These are phyloP conservation scores for Wakefieldia striispora DNA, from an alignment of 768 basidiomycete species.

Conservation along the genomic window DNA sequence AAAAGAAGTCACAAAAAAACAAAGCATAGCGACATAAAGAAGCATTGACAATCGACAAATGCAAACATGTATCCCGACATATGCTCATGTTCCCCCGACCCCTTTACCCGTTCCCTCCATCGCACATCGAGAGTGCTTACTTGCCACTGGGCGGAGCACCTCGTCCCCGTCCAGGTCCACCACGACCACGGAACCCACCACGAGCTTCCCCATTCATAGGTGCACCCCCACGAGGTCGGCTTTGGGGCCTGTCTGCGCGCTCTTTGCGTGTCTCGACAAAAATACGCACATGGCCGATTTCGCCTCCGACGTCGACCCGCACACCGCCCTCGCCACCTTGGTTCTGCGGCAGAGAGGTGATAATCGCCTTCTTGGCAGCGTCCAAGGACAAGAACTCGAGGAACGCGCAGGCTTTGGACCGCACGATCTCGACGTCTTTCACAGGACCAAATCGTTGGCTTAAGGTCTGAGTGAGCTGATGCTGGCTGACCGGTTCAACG, in stretches of 20 bases:
- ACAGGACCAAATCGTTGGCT: conserved; percentile 71
- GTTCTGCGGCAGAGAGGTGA: conserved; percentile 56
- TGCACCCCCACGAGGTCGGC: conserved; percentile 59
- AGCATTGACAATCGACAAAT: conserved; percentile 5
- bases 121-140: conserved; percentile 12
- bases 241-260: conserved; percentile 73
- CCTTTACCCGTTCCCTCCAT: not conserved
- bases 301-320: conserved; percentile 65
- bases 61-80: conserved; percentile 11
- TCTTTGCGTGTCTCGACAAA: conserved; percentile 90
- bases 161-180: conserved; percentile 43
- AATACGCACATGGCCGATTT: conserved; percentile 52
- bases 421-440: conserved; percentile 87
- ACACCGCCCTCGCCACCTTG: conserved; percentile 92
- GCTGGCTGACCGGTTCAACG: conserved; percentile 56
- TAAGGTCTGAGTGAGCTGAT: conserved; percentile 49
- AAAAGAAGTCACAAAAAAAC: not conserved
- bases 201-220: conserved; percentile 49
- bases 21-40: conserved; percentile 15
- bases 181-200: conserved; percentile 47
- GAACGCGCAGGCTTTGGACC: conserved; percentile 89
- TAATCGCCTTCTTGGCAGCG: conserved; percentile 82
- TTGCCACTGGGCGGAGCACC: conserved; percentile 32
- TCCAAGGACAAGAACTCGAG: conserved; percentile 82
- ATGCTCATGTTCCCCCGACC: conserved; percentile 1